A percentile compares a stretch with the other conserved stretches of the same genome.
These are phyloP conservation scores for Cicer bijugum DNA, from an alignment of 306 rosid species.

Conservation along the genomic window DNA sequence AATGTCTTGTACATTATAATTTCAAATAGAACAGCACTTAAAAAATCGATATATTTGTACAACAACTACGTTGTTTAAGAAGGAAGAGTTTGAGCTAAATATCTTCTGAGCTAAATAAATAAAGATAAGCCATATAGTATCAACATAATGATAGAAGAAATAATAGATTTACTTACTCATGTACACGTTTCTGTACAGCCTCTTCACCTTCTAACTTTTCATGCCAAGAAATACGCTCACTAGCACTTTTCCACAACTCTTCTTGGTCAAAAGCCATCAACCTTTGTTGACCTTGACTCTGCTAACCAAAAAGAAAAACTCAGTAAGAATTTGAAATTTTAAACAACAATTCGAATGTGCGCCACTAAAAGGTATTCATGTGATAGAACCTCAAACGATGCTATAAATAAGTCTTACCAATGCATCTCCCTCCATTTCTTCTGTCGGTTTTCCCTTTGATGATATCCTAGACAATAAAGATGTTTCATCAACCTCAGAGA, in stretches of 20 bases:
- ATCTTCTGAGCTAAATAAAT: constrained; percentile 25
- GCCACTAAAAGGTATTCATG: constrained; percentile 20
- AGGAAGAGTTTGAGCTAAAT: constrained; percentile 6
- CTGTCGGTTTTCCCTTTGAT: constrained; percentile 73
- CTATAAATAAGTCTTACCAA: constrained; percentile 52
- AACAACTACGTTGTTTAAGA: constrained; percentile 4
- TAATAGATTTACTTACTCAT: constrained; percentile 69
- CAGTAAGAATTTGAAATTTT: constrained; percentile 40
- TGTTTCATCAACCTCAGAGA: constrained; percentile 64
- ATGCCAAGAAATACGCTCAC: constrained; percentile 91
- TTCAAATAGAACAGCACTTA: constrained; percentile 24
- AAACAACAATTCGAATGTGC: constrained; percentile 38
- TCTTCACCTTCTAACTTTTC: constrained; percentile 91
- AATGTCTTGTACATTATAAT: constrained; percentile 9
- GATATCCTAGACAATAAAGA: constrained; percentile 75
- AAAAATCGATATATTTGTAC: constrained; percentile 17
- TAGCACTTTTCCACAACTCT: constrained; percentile 86
- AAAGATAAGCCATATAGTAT: constrained; percentile 32
- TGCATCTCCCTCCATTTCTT: constrained; percentile 60
- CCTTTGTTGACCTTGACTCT: constrained; percentile 81
- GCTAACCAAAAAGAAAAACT: constrained; percentile 50
- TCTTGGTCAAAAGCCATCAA: constrained; percentile 89
- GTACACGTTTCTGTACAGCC: constrained; percentile 85
- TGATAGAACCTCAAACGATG: constrained; percentile 26
- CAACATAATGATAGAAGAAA: constrained; percentile 42